Percentiles rank a stretch among this genome's conserved stretches.
Evolutionary conservation across 257 asterid species (phyloP).

Genomic region (Nyctanthes arbortristis): DNA sequence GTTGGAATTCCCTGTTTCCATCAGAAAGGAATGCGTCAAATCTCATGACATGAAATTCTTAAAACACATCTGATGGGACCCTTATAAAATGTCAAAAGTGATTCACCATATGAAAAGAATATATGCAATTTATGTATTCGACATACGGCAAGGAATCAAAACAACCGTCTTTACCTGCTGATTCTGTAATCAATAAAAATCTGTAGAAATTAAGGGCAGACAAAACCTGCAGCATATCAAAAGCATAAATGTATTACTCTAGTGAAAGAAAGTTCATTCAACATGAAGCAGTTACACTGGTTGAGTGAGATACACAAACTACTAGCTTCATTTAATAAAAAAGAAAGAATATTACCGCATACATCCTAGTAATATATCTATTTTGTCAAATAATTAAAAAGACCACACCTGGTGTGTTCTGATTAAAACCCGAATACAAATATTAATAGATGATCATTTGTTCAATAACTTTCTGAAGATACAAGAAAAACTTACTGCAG

Average conservation of each 20-base stretch:
- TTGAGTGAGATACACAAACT: neutral
- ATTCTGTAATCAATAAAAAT: slow-evolving; percentile 69
- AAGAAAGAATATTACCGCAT: neutral
- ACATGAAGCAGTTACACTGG: slow-evolving; percentile 8
- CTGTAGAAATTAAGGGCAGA: slow-evolving; percentile 89
- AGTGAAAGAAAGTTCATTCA: slow-evolving; percentile 7
- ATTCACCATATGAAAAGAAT: slow-evolving; percentile 12
- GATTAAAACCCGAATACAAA: neutral
- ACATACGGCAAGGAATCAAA: neutral
- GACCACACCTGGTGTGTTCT: neutral
- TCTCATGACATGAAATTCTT: neutral
- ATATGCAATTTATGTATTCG: slow-evolving; percentile 14
- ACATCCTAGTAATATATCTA: neutral
- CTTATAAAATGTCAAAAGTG: neutral
- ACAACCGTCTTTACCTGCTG: slow-evolving; percentile 49
- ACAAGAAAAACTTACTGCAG: neutral
- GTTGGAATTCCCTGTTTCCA: slow-evolving; percentile 64
- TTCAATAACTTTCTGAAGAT: neutral
- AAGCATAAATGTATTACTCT: slow-evolving; percentile 2
- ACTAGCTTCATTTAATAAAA: slow-evolving; percentile 4
- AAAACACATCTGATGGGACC: neutral
- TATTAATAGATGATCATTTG: neutral
- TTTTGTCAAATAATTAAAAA: neutral
- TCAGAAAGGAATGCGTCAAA: neutral
- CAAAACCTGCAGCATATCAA: slow-evolving; percentile 61